These are phyloP conservation scores for Aspergillus coremiiformis DNA, from an alignment of 495 filamentous ascomycete genomes.

Conservation along the genomic window DNA sequence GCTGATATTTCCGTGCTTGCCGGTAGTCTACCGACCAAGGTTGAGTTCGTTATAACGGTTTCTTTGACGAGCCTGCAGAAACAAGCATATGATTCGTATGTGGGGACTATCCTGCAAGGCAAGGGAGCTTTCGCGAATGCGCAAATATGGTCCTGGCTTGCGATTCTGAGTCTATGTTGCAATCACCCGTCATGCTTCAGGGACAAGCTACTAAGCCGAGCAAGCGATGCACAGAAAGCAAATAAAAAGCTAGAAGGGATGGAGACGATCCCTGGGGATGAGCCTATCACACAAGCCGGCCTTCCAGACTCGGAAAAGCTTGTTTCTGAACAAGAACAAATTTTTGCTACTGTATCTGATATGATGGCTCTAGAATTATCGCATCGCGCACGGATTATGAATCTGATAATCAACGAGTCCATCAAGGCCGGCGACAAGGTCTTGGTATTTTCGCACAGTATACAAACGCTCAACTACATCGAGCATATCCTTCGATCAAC, in stretches of 20 bases:
- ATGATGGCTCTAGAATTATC: conserved; percentile 42
- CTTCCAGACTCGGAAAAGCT: conserved; percentile 19
- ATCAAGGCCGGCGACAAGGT: conserved; percentile 58
- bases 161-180: conserved; percentile 56
- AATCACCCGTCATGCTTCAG: conserved; percentile 66
- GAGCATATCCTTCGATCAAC: conserved; percentile 43
- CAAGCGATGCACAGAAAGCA: conserved; percentile 16
- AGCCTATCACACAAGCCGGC: conserved; percentile 22
- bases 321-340: conserved; percentile 17
- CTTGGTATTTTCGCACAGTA: conserved; percentile 68
- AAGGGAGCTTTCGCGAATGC: conserved; percentile 15
- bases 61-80: conserved; percentile 61
- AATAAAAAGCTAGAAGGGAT: conserved; percentile 23
- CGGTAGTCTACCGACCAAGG: conserved; percentile 59
- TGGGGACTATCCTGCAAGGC: conserved; percentile 28
- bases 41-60: conserved; percentile 73
- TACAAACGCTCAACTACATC: conserved; percentile 62
- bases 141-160: conserved; percentile 45
- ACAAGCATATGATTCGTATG: conserved; percentile 54
- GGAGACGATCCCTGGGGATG: conserved; percentile 22
- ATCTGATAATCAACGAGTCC: conserved; percentile 57
- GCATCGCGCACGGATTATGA: conserved; percentile 57
- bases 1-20: conserved; percentile 60
- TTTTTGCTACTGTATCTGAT: conserved; percentile 25
- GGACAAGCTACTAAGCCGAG: conserved; percentile 38